Percentiles rank a stretch among this genome's conserved stretches.
phyloP scores from a whole-genome alignment of 1,139 yeast species.

The Nakaseomyces glabratus region DNA sequence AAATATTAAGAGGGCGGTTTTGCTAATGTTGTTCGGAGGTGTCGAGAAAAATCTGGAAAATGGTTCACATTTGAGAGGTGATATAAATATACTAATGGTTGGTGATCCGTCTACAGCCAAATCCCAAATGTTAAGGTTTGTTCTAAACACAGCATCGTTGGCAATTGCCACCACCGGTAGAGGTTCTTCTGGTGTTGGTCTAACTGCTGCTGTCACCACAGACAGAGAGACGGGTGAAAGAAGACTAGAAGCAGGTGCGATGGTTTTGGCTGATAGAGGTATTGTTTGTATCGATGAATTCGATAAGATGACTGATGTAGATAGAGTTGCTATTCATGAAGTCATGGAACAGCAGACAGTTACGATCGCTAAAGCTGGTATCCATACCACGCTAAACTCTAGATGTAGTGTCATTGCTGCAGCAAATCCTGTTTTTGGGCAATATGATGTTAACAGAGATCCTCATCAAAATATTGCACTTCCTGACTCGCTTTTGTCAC shows the following conservation, averaged over 20 bases:
- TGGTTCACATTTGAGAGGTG: slow-evolving; percentile 97
- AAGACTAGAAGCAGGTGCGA: slow-evolving; percentile 96
- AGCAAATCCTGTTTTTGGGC: slow-evolving; percentile 96
- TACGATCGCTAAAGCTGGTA: slow-evolving; percentile 97
- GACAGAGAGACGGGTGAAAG: slow-evolving; percentile 97
- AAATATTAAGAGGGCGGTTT: slow-evolving; percentile 80
- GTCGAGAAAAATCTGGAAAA: slow-evolving; percentile 88
- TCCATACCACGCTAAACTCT: slow-evolving; percentile 92
- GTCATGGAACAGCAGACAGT: slow-evolving; percentile 99
- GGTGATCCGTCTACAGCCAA: slow-evolving; percentile 99
- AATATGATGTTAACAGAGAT: slow-evolving; percentile 90
- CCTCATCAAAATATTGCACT: slow-evolving; percentile 95
- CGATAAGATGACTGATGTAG: slow-evolving; percentile 95
- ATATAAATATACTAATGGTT: slow-evolving; percentile 88
- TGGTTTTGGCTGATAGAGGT: slow-evolving; percentile 97
- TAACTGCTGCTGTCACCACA: slow-evolving; percentile 96
- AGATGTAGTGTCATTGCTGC: slow-evolving; percentile 97
- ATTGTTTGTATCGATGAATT: slow-evolving; percentile 97
- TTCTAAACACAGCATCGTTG: slow-evolving; percentile 83
- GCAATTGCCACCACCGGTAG: slow-evolving; percentile 99
- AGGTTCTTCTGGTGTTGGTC: slow-evolving; percentile 99
- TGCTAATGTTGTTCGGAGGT: slow-evolving; percentile 89
- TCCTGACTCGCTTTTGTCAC: slow-evolving; percentile 92
- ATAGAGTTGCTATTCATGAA: slow-evolving; percentile 97
- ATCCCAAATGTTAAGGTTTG: slow-evolving; percentile 90